Evolutionary conservation across 768 basidiomycete species (phyloP).

Genomic region (Boletus fagicola): DNA sequence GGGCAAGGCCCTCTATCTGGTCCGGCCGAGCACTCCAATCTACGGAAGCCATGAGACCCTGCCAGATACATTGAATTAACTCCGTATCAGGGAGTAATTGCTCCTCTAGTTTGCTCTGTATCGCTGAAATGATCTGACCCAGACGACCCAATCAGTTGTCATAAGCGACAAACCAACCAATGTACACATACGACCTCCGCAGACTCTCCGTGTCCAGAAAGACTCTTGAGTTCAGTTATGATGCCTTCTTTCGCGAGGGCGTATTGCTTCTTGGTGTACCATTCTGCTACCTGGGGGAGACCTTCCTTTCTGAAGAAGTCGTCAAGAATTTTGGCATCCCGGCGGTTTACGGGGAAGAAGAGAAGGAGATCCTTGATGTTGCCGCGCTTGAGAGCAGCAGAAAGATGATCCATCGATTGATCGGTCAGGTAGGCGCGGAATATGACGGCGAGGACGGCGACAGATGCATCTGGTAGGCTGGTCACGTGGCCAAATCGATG

Average conservation of each 20-base stretch:
- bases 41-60: conserved; percentile 81
- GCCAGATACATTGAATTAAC: conserved; percentile 87
- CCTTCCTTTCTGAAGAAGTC: conserved; percentile 84
- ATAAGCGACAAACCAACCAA: not conserved
- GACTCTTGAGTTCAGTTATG: conserved; percentile 62
- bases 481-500: conserved; percentile 9
- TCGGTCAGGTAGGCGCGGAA: conserved; percentile 79
- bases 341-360: conserved; percentile 87
- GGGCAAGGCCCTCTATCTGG: conserved; percentile 86
- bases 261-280: conserved; percentile 91
- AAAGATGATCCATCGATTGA: conserved; percentile 89
- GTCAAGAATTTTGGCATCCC: conserved; percentile 70
- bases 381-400: conserved; percentile 75
- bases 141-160: conserved; percentile 9
- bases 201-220: conserved; percentile 68
- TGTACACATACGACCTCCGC: conserved; percentile 56
- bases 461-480: conserved; percentile 60
- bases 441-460: conserved; percentile 72
- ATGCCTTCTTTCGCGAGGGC: conserved; percentile 79
- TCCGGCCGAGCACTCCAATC: conserved; percentile 90
- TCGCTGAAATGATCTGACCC: conserved; percentile 67
- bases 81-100: conserved; percentile 83
- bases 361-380: conserved; percentile 80
- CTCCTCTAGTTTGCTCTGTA: conserved; percentile 73
- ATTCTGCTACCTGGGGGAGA: conserved; percentile 80